These are phyloP conservation scores for Torulaspora indica DNA, from an alignment of 805 yeast species.

Conservation along the genomic window DNA sequence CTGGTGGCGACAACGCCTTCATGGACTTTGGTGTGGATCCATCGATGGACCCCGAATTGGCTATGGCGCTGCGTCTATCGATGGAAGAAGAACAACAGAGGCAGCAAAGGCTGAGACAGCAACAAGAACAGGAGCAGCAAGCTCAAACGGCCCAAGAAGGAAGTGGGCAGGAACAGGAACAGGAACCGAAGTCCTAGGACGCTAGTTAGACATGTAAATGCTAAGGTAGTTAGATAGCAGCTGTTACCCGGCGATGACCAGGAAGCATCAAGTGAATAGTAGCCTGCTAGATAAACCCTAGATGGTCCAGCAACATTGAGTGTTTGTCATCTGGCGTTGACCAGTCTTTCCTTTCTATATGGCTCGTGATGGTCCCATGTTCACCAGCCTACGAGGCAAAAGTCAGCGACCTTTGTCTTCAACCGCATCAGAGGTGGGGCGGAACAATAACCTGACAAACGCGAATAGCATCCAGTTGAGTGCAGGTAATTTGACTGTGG, in stretches of 20 bases:
- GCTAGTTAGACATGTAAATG: slow-evolving; percentile 1
- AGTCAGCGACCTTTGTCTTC: slow-evolving; percentile 13
- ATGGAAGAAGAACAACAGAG: slow-evolving; percentile 91
- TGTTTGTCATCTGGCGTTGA: background rate
- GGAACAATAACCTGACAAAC: slow-evolving; percentile 22
- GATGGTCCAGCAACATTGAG: background rate
- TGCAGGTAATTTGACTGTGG: slow-evolving; percentile 30
- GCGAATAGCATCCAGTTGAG: slow-evolving; percentile 27
- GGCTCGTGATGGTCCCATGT: slow-evolving; percentile 18
- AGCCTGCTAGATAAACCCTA: background rate
- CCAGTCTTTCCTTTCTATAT: slow-evolving; percentile 2
- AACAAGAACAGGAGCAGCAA: slow-evolving; percentile 17
- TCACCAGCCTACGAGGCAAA: slow-evolving; percentile 20
- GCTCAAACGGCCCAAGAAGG: slow-evolving; percentile 4
- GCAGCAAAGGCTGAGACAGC: slow-evolving; percentile 66
- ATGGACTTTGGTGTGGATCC: slow-evolving; percentile 78
- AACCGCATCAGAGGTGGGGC: slow-evolving; percentile 8
- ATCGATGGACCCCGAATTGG: slow-evolving; percentile 93
- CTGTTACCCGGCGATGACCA: background rate
- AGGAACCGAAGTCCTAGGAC: slow-evolving; percentile 4
- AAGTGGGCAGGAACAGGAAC: slow-evolving; percentile 6
- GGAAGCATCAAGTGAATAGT: background rate
- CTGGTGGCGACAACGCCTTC: slow-evolving; percentile 46
- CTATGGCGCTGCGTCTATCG: slow-evolving; percentile 89
- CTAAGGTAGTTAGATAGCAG: background rate